Evolutionary conservation across 176 grass and related monocot species (phyloP).

Genomic region (Rhynchospora pubera): DNA sequence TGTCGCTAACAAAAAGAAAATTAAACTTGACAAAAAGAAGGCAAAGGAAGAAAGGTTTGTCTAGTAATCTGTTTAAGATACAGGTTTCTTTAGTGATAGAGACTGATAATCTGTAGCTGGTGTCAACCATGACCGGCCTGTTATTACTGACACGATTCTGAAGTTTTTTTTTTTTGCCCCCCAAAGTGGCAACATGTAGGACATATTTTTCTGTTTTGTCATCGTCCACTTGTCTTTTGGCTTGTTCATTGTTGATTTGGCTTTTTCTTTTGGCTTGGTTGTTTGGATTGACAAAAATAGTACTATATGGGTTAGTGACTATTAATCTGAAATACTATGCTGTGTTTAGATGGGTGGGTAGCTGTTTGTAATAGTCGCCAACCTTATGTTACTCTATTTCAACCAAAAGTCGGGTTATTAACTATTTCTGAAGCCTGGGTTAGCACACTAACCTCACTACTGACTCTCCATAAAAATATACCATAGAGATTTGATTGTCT

Average conservation of each 20-base stretch:
- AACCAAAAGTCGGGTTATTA: no score
- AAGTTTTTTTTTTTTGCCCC: background rate
- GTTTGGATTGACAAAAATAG: no score
- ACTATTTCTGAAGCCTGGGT: no score
- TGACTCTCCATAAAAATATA: no score
- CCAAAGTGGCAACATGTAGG: background rate
- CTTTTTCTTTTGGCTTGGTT: no score
- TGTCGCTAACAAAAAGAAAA: conserved; percentile 42
- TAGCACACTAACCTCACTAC: no score
- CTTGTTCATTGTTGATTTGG: background rate
- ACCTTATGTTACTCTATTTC: no score
- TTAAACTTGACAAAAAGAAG: conserved; percentile 59
- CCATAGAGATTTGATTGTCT: background rate
- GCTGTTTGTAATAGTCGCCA: no score
- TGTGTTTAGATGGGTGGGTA: no score
- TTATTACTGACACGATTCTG: background rate
- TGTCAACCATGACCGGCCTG: background rate
- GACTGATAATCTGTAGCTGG: background rate
- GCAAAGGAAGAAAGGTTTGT: conserved; percentile 68
- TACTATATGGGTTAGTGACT: no score
- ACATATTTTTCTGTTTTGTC: background rate
- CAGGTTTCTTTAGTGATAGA: background rate
- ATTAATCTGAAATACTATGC: no score
- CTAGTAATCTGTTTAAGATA: conserved; percentile 1
- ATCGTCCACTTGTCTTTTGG: background rate